A percentile compares a stretch with the other conserved stretches of the same genome.
Conservation (phyloP, 768 basidiomycete species). For the Candolleomyces aberdarensis region DNA sequence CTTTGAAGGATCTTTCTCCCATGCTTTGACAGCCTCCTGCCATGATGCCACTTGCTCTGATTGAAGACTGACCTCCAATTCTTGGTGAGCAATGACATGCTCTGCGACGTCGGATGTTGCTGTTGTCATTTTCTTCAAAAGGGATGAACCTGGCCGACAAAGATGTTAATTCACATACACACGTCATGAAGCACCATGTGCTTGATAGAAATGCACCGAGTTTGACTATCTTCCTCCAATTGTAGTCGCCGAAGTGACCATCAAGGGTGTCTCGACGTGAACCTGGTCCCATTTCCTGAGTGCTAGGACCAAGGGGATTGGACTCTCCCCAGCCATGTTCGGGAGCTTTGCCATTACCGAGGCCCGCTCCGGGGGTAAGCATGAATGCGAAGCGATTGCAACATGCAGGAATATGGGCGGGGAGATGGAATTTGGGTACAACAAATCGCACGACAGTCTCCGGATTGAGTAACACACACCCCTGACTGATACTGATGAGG, state of each 20-base stretch:
- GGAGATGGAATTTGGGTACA: constrained; percentile 26
- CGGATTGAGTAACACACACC: not conserved
- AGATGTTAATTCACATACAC: no score
- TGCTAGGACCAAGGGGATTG: constrained; percentile 24
- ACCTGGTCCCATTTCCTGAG: constrained; percentile 35
- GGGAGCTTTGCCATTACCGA: constrained; percentile 32
- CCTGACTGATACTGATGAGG: not conserved
- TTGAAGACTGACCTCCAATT: no score
- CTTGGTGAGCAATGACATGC: no score
- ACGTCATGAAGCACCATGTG: constrained; percentile 4
- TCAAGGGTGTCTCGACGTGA: constrained; percentile 23
- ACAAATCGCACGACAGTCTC: not conserved
- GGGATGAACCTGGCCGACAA: not conserved
- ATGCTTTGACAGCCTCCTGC: no score
- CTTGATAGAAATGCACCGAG: constrained; percentile 11
- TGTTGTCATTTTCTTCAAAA: no score
- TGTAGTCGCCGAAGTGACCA: constrained; percentile 24
- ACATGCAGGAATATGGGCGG: constrained; percentile 21
- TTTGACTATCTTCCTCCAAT: constrained; percentile 23
- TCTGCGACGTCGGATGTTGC: no score
- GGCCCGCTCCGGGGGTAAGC: constrained; percentile 18
- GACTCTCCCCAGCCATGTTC: constrained; percentile 30
- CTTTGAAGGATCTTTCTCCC: not conserved
- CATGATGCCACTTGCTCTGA: no score
- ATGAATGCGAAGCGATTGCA: constrained; percentile 21